Percentiles rank a stretch among this genome's conserved stretches.
These are phyloP conservation scores for Aureobasidium subglaciale DNA, from an alignment of 2,329 filamentous ascomycete species.

Conservation along the genomic window DNA sequence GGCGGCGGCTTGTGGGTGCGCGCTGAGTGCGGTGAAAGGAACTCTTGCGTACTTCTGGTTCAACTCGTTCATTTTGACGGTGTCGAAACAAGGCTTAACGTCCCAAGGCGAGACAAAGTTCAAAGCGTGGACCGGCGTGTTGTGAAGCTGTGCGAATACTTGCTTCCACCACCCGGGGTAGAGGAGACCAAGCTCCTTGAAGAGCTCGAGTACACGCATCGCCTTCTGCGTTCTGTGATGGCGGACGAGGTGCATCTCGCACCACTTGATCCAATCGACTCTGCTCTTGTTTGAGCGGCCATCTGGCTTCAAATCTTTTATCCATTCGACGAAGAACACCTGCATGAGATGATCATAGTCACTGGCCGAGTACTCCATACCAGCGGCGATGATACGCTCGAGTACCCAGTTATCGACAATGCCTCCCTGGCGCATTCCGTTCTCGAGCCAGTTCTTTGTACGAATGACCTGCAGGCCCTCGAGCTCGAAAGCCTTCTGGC, in stretches of 20 bases:
- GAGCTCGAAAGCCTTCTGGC: background rate
- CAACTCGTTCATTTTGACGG: background rate
- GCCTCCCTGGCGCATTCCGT: background rate
- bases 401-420: background rate
- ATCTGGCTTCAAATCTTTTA: background rate
- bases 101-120: background rate
- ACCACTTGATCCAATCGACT: background rate
- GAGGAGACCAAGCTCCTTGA: background rate
- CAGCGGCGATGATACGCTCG: background rate
- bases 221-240: background rate
- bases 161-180: conserved; percentile 2
- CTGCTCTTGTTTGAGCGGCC: background rate
- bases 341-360: background rate
- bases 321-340: background rate
- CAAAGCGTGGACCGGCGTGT: background rate
- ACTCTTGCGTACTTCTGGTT: background rate
- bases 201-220: background rate
- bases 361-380: background rate
- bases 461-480: background rate
- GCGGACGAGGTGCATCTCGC: background rate
- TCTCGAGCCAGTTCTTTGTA: background rate
- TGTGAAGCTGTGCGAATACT: background rate
- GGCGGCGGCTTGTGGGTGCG: background rate
- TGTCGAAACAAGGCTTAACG: background rate
- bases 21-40: background rate